Conservation (phyloP, 305 asterid genomes). For the Fraxinus greggii region DNA sequence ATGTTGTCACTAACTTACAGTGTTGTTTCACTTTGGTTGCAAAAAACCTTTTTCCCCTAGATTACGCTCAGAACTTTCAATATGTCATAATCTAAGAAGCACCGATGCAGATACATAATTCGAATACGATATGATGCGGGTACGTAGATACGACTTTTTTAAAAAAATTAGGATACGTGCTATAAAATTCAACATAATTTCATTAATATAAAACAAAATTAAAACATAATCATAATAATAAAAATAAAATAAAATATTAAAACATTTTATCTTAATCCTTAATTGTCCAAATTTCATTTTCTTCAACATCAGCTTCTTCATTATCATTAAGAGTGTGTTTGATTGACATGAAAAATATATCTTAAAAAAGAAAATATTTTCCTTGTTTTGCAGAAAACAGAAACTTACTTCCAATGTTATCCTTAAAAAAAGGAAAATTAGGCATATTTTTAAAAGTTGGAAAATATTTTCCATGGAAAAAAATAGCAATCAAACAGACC, state of each 20-base stretch:
- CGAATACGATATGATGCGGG: background rate
- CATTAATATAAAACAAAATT: background rate
- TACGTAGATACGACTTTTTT: background rate
- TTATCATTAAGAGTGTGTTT: too few species aligned
- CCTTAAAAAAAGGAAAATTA: too few species aligned
- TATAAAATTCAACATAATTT: background rate
- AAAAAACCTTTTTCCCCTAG: background rate
- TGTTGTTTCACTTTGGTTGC: background rate
- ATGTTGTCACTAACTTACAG: background rate
- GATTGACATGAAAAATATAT: too few species aligned
- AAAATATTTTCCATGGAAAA: too few species aligned
- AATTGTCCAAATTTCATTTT: background rate
- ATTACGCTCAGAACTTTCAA: background rate
- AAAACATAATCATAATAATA: background rate
- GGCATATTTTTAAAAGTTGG: too few species aligned
- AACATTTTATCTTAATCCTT: background rate
- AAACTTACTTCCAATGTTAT: too few species aligned
- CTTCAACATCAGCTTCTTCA: background rate
- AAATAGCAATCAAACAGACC: too few species aligned
- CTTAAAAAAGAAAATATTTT: too few species aligned
- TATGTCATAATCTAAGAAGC: background rate
- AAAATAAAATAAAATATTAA: background rate
- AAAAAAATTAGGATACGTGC: background rate
- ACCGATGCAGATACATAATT: background rate
- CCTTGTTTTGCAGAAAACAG: too few species aligned